Evolutionary conservation across 306 rosid species (phyloP), one percentile per base, ranked within the genome.

Genomic region (Cicer bijugum): DNA sequence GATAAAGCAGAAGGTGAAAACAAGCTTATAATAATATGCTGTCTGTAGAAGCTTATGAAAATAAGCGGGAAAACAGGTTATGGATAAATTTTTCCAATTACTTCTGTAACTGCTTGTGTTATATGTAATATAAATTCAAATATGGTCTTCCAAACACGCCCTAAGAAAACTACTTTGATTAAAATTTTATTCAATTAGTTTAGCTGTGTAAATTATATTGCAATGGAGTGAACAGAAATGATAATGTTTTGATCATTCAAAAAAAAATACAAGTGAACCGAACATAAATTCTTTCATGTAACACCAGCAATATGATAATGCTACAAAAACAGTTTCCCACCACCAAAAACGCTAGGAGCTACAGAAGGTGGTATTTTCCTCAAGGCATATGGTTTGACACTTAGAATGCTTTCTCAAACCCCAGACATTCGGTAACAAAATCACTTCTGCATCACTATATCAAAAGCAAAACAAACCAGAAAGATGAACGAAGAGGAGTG

Each of bases 401-500:
- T 61, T 74, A 12, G 2, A 82, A 17, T 53, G 63, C 64, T 33
- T 70, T 71, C 16, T 67, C 69, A 38, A 63, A 33, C 17, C 42
- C 19, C 63, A 64, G 43, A 67, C 51, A 74, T 8, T 5, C 40
- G 50, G 76, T 20, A 75, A 67, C n/a, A 66, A 67, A 44, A 67
- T 43, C 17, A 69, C 42, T 51, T 67, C 47, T 53, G 45, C 58
- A 50, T 62, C 47, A 35, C 39, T 68, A 60, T 58, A 74, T 48
- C 67, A 8, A 11, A 62, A 35, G 20, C 39, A 62, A 81, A 16
- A 70, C 14, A 67, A 23, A 65, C 14, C 58, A 59, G 3, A 69
- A 9, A 67, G 14, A 67, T 53, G 40, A 78, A 67, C 58, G 37
- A 78, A 72, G 19, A 57, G 57, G 42, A 67, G 77, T 65, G 74